phyloP scores from a whole-genome alignment of 257 asterid species.

The Oldenlandia corymbosa region DNA sequence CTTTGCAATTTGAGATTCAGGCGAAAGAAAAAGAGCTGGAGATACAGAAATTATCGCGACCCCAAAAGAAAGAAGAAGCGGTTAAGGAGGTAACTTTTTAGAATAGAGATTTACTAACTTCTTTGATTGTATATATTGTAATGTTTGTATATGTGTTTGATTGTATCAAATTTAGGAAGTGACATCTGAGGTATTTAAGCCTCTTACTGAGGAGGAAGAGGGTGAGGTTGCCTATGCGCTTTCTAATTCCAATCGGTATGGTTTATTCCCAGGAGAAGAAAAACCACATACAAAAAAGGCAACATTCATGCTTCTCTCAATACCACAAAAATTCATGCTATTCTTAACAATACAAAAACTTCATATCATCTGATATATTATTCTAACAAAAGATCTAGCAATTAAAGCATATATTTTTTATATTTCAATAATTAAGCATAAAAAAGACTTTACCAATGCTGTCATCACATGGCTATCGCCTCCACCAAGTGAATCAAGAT shows the following conservation, averaged over 20 bases:
- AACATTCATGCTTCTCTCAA: no score
- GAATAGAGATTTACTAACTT: no score
- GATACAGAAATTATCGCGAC: constrained; percentile 20
- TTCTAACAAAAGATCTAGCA: no score
- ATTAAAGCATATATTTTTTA: no score
- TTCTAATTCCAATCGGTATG: constrained; percentile 44
- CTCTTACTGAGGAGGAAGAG: constrained; percentile 59
- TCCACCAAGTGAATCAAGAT: constrained; percentile 87
- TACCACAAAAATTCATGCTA: no score
- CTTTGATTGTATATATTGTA: neutral
- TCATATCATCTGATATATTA: no score
- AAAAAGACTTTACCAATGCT: constrained; percentile 56
- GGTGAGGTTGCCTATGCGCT: constrained; percentile 38
- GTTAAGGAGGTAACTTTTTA: constrained; percentile 42
- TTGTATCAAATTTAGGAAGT: constrained; percentile 38
- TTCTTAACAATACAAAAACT: no score
- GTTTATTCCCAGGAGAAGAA: no score
- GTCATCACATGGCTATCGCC: constrained; percentile 45
- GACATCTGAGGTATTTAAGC: constrained; percentile 56
- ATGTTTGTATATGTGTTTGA: constrained; percentile 1
- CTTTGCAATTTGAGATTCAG: constrained; percentile 31
- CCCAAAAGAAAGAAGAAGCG: constrained; percentile 35
- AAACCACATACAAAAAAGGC: no score
- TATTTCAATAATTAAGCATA: no score
- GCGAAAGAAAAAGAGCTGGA: constrained; percentile 19